These are phyloP conservation scores for Nakazawaea wickerhamii DNA, from an alignment of 805 yeast genomes.

Conservation along the genomic window DNA sequence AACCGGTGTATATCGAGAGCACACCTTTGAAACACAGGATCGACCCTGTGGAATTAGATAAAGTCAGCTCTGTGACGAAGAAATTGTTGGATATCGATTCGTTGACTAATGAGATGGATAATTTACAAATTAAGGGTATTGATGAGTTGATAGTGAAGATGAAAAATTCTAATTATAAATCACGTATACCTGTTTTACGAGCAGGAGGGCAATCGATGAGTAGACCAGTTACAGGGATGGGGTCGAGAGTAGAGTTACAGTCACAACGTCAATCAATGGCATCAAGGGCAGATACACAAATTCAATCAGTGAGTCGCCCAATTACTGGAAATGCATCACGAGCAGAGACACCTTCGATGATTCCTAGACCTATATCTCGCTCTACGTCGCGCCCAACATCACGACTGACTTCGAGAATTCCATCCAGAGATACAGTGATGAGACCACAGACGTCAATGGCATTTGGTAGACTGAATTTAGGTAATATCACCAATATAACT, in stretches of 20 bases:
- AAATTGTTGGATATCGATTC: conserved; percentile 10
- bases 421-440: conserved; percentile 1
- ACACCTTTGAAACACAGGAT: conserved; percentile 18
- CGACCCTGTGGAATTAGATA: neutral
- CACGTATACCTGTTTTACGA: neutral
- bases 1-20: conserved; percentile 23
- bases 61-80: conserved; percentile 15
- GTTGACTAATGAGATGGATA: neutral
- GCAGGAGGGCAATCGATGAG: no score
- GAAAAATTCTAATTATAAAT: conserved; percentile 5
- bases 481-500: conserved; percentile 6
- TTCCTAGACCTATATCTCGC: conserved; percentile 7
- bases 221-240: neutral
- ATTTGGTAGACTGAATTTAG: neutral
- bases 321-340: neutral
- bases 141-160: no score
- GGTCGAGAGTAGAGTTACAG: neutral
- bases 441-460: neutral
- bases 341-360: conserved; percentile 9
- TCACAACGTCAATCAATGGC: neutral
- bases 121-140: conserved; percentile 13
- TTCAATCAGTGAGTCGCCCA: no score
- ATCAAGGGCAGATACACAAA: neutral
- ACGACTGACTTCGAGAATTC: neutral
- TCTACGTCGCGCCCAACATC: no score